phyloP scores from a whole-genome alignment of 75 land plant species.

The Picea sitchensis region DNA sequence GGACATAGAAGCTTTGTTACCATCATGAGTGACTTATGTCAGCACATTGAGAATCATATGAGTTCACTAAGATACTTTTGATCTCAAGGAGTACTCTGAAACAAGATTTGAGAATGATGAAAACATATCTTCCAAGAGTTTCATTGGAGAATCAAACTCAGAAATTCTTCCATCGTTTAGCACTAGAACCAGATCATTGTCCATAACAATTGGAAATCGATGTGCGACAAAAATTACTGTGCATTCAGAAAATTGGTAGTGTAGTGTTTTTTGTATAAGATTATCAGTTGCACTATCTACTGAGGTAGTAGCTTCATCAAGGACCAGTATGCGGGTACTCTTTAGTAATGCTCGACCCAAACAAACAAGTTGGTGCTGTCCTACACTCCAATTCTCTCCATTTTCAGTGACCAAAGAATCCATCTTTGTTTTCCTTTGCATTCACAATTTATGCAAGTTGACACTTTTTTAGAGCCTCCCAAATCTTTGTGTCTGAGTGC shows the following conservation, averaged over 20 bases:
- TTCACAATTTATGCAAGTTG: conserved; percentile 37
- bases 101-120: conserved; percentile 45
- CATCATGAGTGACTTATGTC: too few species aligned
- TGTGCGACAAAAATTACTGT: conserved; percentile 24
- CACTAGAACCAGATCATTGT: conserved; percentile 37
- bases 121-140: conserved; percentile 67
- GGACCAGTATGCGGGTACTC: conserved; percentile 10
- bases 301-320: conserved; percentile 28
- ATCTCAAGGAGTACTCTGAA: too few species aligned
- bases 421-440: too few species aligned
- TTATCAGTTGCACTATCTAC: conserved; percentile 21
- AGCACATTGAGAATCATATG: too few species aligned
- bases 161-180: conserved; percentile 63
- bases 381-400: conserved; percentile 40
- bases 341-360: conserved; percentile 14
- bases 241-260: conserved; percentile 11
- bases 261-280: conserved; percentile 17
- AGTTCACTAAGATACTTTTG: conserved; percentile 9
- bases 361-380: conserved; percentile 21
- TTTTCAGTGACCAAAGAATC: conserved; percentile 14
- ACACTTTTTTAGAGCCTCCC: conserved; percentile 83
- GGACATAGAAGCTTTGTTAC: too few species aligned
- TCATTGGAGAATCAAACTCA: conserved; percentile 73
- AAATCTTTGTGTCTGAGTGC: conserved; percentile 62
- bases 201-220: conserved; percentile 16